These are phyloP conservation scores for Russula olivacea DNA, from an alignment of 768 basidiomycete species.

Conservation along the genomic window DNA sequence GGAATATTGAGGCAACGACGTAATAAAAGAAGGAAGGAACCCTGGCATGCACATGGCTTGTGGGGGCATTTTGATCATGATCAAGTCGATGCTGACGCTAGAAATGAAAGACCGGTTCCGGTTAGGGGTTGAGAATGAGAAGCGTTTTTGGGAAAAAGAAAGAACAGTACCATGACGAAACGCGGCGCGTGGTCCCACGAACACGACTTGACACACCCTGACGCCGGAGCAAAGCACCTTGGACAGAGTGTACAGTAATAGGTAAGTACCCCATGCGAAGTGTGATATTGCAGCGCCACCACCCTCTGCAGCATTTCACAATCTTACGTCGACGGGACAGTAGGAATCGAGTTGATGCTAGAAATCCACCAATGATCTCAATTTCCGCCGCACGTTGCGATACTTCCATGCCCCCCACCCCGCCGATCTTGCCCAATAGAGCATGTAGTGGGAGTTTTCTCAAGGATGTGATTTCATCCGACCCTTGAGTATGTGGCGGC, in stretches of 20 bases:
- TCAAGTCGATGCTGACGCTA: neutral
- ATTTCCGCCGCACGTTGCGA: slow-evolving; percentile 27
- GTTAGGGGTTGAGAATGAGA: neutral
- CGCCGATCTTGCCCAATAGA: slow-evolving; percentile 32
- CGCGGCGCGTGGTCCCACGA: neutral
- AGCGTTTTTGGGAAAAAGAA: neutral
- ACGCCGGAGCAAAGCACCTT: neutral
- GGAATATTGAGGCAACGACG: neutral
- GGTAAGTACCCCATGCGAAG: neutral
- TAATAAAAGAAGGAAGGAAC: neutral
- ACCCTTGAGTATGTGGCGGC: slow-evolving; percentile 28
- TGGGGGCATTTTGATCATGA: neutral
- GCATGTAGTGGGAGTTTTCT: slow-evolving; percentile 31
- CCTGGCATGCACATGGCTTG: neutral
- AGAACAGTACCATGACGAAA: neutral
- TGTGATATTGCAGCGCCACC: neutral
- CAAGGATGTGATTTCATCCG: slow-evolving; percentile 31
- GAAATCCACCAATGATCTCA: slow-evolving; percentile 31
- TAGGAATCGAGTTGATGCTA: slow-evolving; percentile 13
- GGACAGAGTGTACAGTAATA: neutral
- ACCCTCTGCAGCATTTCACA: slow-evolving; percentile 1
- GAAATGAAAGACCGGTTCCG: neutral
- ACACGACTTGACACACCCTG: neutral
- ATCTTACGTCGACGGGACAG: neutral
- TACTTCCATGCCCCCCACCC: slow-evolving; percentile 19